Evolutionary conservation across 2,329 filamentous ascomycete genomes (phyloP).

Genomic region (Xylaria sp.): DNA sequence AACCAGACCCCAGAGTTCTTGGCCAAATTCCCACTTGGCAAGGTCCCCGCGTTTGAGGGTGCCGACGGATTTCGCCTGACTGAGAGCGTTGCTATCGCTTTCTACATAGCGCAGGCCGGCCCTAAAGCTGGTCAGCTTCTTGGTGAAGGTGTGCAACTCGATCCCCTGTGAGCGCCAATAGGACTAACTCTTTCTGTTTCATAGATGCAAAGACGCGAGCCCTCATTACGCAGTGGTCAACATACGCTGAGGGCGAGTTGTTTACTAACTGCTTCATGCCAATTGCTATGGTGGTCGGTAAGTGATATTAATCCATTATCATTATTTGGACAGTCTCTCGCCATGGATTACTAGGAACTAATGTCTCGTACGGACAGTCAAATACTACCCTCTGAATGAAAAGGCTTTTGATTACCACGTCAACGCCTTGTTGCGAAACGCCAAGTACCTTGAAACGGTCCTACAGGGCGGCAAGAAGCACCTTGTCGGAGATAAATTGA

Average conservation of each 20-base stretch:
- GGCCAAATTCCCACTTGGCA: conserved; percentile 63
- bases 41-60: conserved; percentile 61
- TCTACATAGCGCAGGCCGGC: conserved; percentile 59
- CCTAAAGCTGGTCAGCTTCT: conserved; percentile 58
- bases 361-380: conserved; percentile 34
- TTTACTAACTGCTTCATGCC: conserved; percentile 15
- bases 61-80: conserved; percentile 59
- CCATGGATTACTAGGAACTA: not conserved
- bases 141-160: conserved; percentile 45
- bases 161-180: not conserved
- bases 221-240: conserved; percentile 59
- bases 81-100: conserved; percentile 61
- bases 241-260: conserved; percentile 54
- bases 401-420: conserved; percentile 39
- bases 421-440: conserved; percentile 44
- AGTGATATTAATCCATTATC: conserved; percentile 3
- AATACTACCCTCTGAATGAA: conserved; percentile 46
- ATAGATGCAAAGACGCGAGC: conserved; percentile 55
- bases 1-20: conserved; percentile 60
- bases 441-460: conserved; percentile 48
- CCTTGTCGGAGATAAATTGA: conserved; percentile 53
- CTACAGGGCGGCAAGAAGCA: conserved; percentile 52
- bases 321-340: not conserved
- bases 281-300: conserved; percentile 27
- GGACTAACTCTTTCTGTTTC: conserved; percentile 2